These are phyloP conservation scores for Vitis hybrid DNA, from an alignment of 177 flowering plant genomes.

Conservation along the genomic window DNA sequence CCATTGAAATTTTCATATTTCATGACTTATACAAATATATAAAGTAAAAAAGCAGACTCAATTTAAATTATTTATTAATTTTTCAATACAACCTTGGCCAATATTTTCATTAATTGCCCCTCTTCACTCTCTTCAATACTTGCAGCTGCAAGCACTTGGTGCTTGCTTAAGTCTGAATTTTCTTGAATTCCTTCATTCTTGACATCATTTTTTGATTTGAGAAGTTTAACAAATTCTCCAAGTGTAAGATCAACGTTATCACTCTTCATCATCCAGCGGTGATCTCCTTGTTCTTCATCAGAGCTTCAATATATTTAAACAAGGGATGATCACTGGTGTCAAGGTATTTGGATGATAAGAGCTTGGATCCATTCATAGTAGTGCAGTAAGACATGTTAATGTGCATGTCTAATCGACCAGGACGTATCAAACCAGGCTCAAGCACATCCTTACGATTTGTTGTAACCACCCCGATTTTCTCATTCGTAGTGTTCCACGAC, in stretches of 20 bases:
- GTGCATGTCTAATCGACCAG: slow-evolving; percentile 27
- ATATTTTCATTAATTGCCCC: no score
- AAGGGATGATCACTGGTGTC: neutral
- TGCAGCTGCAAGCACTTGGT: no score
- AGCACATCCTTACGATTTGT: slow-evolving; percentile 22
- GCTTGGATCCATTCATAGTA: neutral
- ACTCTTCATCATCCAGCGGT: slow-evolving; percentile 19
- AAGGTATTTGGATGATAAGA: slow-evolving; percentile 15
- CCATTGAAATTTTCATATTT: no score
- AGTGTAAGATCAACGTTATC: slow-evolving; percentile 13
- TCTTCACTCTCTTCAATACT: no score
- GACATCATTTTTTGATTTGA: neutral
- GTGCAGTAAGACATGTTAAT: slow-evolving; percentile 31
- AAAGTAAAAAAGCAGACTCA: no score
- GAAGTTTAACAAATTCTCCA: slow-evolving; percentile 9
- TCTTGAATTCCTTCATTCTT: no score
- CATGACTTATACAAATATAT: no score
- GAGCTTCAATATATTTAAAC: neutral
- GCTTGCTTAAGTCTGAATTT: no score
- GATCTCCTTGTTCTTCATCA: slow-evolving; percentile 3
- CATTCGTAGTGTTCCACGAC: slow-evolving; percentile 22
- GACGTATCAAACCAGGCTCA: slow-evolving; percentile 25
- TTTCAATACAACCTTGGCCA: no score
- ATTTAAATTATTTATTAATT: no score
- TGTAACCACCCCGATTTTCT: slow-evolving; percentile 24